A percentile compares a stretch with the other conserved stretches of the same genome.
Conservation (phyloP, 1,284 basidiomycete species). For the Malassezia sympodialis region DNA sequence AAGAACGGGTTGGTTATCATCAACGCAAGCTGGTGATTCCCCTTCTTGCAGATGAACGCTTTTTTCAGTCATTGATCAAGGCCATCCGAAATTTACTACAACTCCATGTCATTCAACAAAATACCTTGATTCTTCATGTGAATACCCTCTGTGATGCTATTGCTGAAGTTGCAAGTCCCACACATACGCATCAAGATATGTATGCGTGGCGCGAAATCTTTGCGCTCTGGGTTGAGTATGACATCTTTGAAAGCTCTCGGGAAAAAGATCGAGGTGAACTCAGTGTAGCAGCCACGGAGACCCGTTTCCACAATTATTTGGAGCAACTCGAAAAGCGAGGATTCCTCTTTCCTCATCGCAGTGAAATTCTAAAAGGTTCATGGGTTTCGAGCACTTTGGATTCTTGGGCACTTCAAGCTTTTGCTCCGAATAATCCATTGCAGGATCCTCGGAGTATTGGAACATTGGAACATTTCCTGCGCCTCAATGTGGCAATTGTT, state of each 20-base stretch:
- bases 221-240: slow-evolving; percentile 70
- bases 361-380: background rate
- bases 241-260: slow-evolving; percentile 72
- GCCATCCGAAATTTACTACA: slow-evolving; percentile 62
- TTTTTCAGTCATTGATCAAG: slow-evolving; percentile 67
- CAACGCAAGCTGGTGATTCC: slow-evolving; percentile 59
- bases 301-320: slow-evolving; percentile 62
- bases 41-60: slow-evolving; percentile 66
- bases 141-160: slow-evolving; percentile 56
- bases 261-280: slow-evolving; percentile 68
- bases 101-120: slow-evolving; percentile 59
- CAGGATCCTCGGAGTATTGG: slow-evolving; percentile 24
- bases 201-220: slow-evolving; percentile 88
- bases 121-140: slow-evolving; percentile 60
- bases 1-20: slow-evolving; percentile 51
- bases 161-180: slow-evolving; percentile 46
- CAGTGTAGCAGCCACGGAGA: slow-evolving; percentile 62
- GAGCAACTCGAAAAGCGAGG: slow-evolving; percentile 56
- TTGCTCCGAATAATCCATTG: slow-evolving; percentile 24
- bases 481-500: slow-evolving; percentile 69
- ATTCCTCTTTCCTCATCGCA: slow-evolving; percentile 14
- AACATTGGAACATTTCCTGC: slow-evolving; percentile 63
- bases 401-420: slow-evolving; percentile 27
- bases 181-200: slow-evolving; percentile 58
- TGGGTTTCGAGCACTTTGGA: slow-evolving; percentile 16